Evolutionary conservation across 176 grass and related monocot species (phyloP).

Genomic region (Carex kokanica): DNA sequence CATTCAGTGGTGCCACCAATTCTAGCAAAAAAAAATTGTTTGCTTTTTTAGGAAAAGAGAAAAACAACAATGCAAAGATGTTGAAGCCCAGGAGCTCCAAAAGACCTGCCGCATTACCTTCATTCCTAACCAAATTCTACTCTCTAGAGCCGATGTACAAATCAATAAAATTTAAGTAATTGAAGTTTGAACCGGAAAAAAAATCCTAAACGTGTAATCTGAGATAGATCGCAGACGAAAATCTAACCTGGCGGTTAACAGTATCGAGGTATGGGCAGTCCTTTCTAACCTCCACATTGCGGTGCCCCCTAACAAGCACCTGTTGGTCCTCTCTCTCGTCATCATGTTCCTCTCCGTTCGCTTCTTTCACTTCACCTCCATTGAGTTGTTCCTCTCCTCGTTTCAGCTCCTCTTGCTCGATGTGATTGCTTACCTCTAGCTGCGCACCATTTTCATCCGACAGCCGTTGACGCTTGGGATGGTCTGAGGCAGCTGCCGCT

Average conservation of each 20-base stretch:
- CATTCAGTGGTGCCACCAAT: background rate
- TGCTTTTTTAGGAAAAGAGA: background rate
- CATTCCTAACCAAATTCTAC: background rate
- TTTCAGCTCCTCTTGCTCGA: conserved; percentile 1
- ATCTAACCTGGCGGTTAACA: conserved; percentile 77
- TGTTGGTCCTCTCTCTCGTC: conserved; percentile 29
- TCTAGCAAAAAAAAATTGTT: background rate
- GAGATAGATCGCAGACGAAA: background rate
- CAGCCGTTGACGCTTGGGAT: conserved; percentile 11
- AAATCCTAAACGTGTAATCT: background rate
- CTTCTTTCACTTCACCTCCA: conserved; percentile 17
- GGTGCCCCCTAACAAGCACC: conserved; percentile 43
- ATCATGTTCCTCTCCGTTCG: conserved; percentile 19
- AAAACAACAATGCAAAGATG: too few species aligned
- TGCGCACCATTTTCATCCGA: background rate
- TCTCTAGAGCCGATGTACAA: background rate
- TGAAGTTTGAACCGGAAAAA: background rate
- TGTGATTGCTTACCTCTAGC: background rate
- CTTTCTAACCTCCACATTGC: conserved; percentile 69
- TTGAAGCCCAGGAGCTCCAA: background rate
- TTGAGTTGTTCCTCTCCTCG: background rate
- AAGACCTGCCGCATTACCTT: background rate
- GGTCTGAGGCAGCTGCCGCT: background rate
- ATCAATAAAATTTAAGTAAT: background rate
- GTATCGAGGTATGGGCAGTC: conserved; percentile 99